Conservation (phyloP, 345 rosid genomes). For the Murraya paniculata region DNA sequence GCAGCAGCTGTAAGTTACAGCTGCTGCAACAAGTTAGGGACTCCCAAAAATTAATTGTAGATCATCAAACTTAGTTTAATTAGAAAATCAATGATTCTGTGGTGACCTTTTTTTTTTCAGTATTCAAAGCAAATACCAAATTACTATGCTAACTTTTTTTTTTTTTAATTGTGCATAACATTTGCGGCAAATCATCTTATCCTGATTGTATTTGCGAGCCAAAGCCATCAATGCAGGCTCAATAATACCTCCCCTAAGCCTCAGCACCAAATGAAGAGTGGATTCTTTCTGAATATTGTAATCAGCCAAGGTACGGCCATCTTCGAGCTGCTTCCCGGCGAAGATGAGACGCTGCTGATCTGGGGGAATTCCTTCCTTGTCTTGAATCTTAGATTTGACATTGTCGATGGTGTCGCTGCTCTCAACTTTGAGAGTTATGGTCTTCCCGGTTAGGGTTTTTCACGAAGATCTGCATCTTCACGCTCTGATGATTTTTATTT, state of each 20-base stretch:
- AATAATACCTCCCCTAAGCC: constrained; percentile 87
- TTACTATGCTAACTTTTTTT: no score
- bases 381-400: no score
- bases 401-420: constrained; percentile 83
- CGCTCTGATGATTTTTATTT: not conserved
- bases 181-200: constrained; percentile 88
- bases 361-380: constrained; percentile 94
- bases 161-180: constrained; percentile 98
- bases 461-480: constrained; percentile 83
- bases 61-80: no score
- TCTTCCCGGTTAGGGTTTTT: constrained; percentile 88
- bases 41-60: no score
- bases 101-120: no score
- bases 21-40: no score
- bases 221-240: constrained; percentile 89
- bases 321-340: constrained; percentile 90
- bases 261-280: constrained; percentile 76
- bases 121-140: no score
- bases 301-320: constrained; percentile 88
- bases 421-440: constrained; percentile 94
- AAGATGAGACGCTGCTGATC: constrained; percentile 87
- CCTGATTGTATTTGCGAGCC: constrained; percentile 88
- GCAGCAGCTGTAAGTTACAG: no score
- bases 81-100: no score
- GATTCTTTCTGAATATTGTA: constrained; percentile 92